Evolutionary conservation across 176 grass and related monocot genomes (phyloP).

Genomic region (Carex scoparia): DNA sequence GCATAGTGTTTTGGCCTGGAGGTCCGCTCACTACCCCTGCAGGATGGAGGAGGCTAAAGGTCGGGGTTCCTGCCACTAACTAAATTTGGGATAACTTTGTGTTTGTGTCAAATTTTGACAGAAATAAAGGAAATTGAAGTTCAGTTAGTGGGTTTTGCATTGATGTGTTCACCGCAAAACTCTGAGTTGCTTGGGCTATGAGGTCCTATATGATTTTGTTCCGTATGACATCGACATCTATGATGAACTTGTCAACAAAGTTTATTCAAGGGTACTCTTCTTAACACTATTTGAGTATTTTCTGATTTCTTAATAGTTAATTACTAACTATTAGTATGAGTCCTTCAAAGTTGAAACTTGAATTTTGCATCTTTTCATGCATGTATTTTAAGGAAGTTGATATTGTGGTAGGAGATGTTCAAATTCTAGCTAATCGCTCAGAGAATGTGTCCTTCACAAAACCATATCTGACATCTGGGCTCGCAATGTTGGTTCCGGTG

Average conservation of each 20-base stretch:
- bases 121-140: too few species aligned
- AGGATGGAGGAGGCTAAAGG: constrained; percentile 26
- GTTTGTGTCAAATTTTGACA: neutral
- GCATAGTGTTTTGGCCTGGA: constrained; percentile 25
- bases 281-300: neutral
- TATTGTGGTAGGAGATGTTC: constrained; percentile 27
- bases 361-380: neutral
- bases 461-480: constrained; percentile 31
- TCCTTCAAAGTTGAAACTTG: neutral
- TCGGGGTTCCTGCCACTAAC: constrained; percentile 3
- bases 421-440: constrained; percentile 14
- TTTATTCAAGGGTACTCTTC: constrained; percentile 18
- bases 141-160: constrained; percentile 28
- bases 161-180: constrained; percentile 29
- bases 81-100: constrained; percentile 14
- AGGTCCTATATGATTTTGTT: constrained; percentile 20
- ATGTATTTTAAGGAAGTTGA: constrained; percentile 17
- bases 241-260: constrained; percentile 22
- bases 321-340: too few species aligned
- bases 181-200: constrained; percentile 18
- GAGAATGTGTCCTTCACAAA: constrained; percentile 22
- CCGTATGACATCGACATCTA: neutral
- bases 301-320: too few species aligned
- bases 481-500: constrained; percentile 25
- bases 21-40: neutral